Evolutionary conservation across 352 stramenopile genomes (phyloP).

Genomic region (Blastocystis sp.): DNA sequence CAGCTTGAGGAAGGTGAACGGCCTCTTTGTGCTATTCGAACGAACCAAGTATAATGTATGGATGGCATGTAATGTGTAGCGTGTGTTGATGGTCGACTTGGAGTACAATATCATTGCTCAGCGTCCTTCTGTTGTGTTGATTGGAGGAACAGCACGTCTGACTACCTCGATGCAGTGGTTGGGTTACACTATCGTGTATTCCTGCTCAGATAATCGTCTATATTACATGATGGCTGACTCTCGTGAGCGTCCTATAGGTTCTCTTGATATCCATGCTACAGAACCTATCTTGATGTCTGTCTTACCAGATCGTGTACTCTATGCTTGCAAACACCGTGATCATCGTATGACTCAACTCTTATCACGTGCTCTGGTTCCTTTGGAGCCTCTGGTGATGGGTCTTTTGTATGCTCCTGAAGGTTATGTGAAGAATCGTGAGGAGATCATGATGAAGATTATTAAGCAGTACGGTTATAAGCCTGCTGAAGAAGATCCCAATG

Average conservation of each 20-base stretch:
- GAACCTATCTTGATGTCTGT: constrained; percentile 67
- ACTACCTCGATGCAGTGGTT: constrained; percentile 68
- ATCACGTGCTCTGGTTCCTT: constrained; percentile 48
- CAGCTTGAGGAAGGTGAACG: constrained; percentile 49
- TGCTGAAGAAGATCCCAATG: constrained; percentile 56
- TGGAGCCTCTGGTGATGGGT: constrained; percentile 63
- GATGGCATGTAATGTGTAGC: neutral
- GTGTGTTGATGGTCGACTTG: constrained; percentile 57
- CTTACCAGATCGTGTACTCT: constrained; percentile 56
- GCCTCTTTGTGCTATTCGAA: constrained; percentile 54
- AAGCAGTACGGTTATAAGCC: constrained; percentile 62
- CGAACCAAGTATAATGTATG: constrained; percentile 41
- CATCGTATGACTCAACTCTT: constrained; percentile 65
- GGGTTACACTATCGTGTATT: constrained; percentile 60
- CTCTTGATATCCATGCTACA: constrained; percentile 56
- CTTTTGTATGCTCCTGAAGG: constrained; percentile 51
- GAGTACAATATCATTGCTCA: constrained; percentile 41
- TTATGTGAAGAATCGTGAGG: constrained; percentile 58
- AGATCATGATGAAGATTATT: constrained; percentile 66
- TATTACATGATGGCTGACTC: constrained; percentile 68
- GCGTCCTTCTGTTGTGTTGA: constrained; percentile 60
- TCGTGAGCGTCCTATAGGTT: constrained; percentile 55
- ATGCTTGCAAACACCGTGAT: constrained; percentile 64
- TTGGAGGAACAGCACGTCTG: constrained; percentile 59
- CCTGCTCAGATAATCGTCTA: constrained; percentile 66